Evolutionary conservation across 768 basidiomycete genomes (phyloP).

Genomic region (Gymnopilus dilepis): DNA sequence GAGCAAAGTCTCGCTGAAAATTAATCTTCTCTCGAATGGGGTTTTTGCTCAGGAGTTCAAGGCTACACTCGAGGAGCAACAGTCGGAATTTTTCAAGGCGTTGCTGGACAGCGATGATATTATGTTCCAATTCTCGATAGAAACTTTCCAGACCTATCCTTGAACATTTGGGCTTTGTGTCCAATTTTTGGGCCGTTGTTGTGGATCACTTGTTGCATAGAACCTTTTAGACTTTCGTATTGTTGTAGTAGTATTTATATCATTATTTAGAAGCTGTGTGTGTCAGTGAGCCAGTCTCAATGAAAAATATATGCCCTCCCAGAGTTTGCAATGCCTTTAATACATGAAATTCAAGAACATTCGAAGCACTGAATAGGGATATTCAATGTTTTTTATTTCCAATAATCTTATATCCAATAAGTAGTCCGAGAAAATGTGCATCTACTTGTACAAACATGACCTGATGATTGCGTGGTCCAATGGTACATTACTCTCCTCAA

Average conservation of each 20-base stretch:
- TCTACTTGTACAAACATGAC: constrained; percentile 3
- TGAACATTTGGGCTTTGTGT: neutral
- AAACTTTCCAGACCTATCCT: neutral
- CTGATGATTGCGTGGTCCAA: neutral
- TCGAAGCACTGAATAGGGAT: neutral
- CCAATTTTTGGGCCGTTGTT: no score
- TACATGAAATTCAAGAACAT: no score
- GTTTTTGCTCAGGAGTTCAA: neutral
- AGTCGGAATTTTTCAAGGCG: neutral
- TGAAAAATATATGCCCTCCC: neutral
- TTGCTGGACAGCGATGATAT: neutral
- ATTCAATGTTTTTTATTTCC: constrained; percentile 11
- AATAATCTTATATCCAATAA: neutral
- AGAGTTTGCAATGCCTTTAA: no score
- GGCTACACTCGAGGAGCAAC: neutral
- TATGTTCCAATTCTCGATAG: neutral
- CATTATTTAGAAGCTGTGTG: no score
- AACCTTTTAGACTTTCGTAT: no score
- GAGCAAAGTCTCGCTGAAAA: neutral
- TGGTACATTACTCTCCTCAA: constrained; percentile 28
- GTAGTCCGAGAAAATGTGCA: neutral
- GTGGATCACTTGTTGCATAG: no score
- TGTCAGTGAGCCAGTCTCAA: neutral
- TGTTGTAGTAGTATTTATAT: no score
- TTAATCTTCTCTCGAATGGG: neutral